Evolutionary conservation across 768 basidiomycete genomes (phyloP).

Genomic region (Cystofilobasidium macerans): DNA sequence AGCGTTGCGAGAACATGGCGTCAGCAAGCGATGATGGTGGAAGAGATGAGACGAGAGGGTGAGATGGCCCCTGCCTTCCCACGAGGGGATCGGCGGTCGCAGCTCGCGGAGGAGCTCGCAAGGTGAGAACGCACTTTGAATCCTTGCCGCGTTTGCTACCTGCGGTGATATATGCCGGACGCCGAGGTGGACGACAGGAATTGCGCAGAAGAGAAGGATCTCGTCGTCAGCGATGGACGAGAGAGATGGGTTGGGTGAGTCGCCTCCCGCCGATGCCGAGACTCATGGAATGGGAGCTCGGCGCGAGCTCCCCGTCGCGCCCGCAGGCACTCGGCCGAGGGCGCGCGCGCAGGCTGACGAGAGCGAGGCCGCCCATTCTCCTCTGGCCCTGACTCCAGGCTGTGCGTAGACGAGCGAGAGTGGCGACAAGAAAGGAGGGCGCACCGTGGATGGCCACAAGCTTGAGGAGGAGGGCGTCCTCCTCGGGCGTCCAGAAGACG

Average conservation of each 20-base stretch:
- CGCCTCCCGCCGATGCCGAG: no score
- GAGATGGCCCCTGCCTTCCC: no score
- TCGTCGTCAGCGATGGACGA: neutral
- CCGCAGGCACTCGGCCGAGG: no score
- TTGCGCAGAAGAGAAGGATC: no score
- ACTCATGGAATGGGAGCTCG: no score
- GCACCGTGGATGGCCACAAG: constrained; percentile 26
- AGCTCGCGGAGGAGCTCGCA: neutral
- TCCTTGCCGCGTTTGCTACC: constrained; percentile 24
- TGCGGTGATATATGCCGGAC: neutral
- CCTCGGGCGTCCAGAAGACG: constrained; percentile 26
- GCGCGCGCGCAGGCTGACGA: no score
- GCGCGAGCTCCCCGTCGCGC: no score
- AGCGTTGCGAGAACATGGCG: no score
- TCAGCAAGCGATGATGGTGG: no score
- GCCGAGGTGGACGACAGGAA: no score
- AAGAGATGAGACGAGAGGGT: neutral
- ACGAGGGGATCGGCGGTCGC: neutral
- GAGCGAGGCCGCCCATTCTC: neutral
- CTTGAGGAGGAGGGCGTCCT: constrained; percentile 22
- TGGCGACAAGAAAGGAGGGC: no score
- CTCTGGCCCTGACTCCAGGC: neutral
- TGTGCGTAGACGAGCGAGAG: neutral
- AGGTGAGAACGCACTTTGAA: constrained; percentile 1
- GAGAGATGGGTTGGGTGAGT: no score